A percentile compares a stretch with the other conserved stretches of the same genome.
Evolutionary conservation across 768 basidiomycete genomes (phyloP).

Genomic region (Boletus subparvulus): DNA sequence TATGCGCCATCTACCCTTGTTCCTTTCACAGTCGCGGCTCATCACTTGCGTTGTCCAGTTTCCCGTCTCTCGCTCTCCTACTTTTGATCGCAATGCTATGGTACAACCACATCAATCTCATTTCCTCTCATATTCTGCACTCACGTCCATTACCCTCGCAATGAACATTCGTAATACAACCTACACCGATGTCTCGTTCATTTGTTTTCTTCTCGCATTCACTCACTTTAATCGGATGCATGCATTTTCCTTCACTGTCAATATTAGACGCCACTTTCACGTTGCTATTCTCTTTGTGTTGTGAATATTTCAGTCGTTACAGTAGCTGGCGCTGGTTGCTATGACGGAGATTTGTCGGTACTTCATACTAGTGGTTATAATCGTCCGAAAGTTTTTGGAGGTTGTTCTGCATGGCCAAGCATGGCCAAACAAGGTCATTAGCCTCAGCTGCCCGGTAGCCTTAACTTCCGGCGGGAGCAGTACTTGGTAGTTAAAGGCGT

Average conservation of each 20-base stretch:
- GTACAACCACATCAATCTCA: constrained; percentile 34
- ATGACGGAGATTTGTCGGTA: constrained; percentile 10
- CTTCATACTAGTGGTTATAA: constrained; percentile 21
- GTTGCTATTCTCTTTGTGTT: constrained; percentile 20
- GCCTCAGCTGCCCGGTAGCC: constrained; percentile 1
- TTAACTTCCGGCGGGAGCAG: not conserved
- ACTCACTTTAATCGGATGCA: constrained; percentile 26
- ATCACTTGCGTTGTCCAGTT: constrained; percentile 3
- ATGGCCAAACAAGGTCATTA: constrained; percentile 26
- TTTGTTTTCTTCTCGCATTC: constrained; percentile 18
- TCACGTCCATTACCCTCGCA: constrained; percentile 34
- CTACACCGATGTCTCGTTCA: constrained; percentile 23
- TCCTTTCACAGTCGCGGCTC: constrained; percentile 9
- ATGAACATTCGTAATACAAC: constrained; percentile 39
- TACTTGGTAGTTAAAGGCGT: not conserved
- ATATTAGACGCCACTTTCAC: constrained; percentile 26
- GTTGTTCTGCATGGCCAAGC: constrained; percentile 14
- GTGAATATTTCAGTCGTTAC: constrained; percentile 3
- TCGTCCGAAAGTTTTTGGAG: constrained; percentile 1
- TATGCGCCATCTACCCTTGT: constrained; percentile 1
- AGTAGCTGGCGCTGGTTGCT: not conserved
- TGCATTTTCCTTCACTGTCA: constrained; percentile 29
- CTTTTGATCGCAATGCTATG: constrained; percentile 38
- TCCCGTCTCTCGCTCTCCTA: constrained; percentile 13
- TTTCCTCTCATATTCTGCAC: constrained; percentile 28